Evolutionary conservation across 2,329 filamentous ascomycete species (phyloP).

Genomic region (Coleophoma cylindrospora): DNA sequence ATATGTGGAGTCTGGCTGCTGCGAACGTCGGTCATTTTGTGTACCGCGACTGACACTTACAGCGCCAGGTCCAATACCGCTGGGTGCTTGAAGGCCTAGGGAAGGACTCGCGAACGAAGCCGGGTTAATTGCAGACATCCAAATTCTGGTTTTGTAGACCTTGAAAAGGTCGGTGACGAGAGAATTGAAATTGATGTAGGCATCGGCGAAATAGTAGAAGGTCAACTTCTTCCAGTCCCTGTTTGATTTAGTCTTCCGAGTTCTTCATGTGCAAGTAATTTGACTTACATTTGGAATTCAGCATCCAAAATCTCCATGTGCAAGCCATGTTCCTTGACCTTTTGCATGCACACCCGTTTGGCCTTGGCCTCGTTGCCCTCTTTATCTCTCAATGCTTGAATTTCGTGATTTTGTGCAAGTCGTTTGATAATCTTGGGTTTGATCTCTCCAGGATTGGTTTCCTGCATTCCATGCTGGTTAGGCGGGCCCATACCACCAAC

Average conservation of each 20-base stretch:
- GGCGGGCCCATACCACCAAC: slow-evolving; percentile 76
- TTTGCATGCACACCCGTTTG: slow-evolving; percentile 93
- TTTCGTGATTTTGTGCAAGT: slow-evolving; percentile 85
- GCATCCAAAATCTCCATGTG: slow-evolving; percentile 99
- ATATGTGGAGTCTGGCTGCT: slow-evolving; percentile 25
- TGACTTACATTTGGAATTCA: slow-evolving; percentile 91
- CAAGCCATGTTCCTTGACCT: slow-evolving; percentile 87
- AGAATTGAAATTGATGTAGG: slow-evolving; percentile 98
- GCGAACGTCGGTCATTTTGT: slow-evolving; percentile 33
- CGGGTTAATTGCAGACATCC: slow-evolving; percentile 99
- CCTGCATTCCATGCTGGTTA: slow-evolving; percentile 67
- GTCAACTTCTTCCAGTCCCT: slow-evolving; percentile 99
- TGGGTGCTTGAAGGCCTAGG: slow-evolving; percentile 65
- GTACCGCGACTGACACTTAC: slow-evolving; percentile 46
- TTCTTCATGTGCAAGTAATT: slow-evolving; percentile 10
- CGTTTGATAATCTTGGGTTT: slow-evolving; percentile 97
- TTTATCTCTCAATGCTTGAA: slow-evolving; percentile 84
- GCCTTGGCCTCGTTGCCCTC: slow-evolving; percentile 97
- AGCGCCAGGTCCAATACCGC: slow-evolving; percentile 60
- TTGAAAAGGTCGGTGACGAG: slow-evolving; percentile 97
- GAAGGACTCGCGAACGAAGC: slow-evolving; percentile 85
- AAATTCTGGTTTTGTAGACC: slow-evolving; percentile 98
- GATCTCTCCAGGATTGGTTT: slow-evolving; percentile 67
- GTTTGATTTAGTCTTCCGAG: slow-evolving; percentile 3
- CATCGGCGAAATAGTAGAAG: slow-evolving; percentile 97